These are phyloP conservation scores for Rhizodiscina lignyota DNA, from an alignment of 495 filamentous ascomycete species.

Conservation along the genomic window DNA sequence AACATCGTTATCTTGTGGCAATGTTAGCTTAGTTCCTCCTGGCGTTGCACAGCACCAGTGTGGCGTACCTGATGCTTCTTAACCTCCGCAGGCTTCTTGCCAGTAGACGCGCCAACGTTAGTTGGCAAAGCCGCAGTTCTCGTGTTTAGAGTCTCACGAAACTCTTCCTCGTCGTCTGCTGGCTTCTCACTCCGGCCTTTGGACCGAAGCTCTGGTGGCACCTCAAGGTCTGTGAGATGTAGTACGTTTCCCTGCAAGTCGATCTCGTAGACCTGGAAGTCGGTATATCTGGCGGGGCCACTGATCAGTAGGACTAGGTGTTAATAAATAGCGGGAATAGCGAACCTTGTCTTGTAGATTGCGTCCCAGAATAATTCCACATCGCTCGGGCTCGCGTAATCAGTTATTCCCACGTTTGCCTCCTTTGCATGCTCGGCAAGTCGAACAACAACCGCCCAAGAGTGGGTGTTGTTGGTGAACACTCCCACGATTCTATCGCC, in stretches of 20 bases:
- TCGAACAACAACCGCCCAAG: no score
- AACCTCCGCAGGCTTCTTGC: neutral
- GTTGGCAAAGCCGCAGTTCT: neutral
- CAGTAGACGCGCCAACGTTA: neutral
- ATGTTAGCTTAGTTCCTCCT: neutral
- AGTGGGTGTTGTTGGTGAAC: no score
- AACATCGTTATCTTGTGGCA: conserved; percentile 6
- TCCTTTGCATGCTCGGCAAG: no score
- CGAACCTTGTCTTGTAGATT: neutral
- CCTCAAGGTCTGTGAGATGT: conserved; percentile 26
- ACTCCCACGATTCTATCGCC: no score
- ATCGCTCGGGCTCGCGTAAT: neutral
- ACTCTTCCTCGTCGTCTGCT: neutral
- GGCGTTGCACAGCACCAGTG: neutral
- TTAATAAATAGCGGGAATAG: neutral
- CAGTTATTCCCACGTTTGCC: neutral
- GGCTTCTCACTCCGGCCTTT: neutral
- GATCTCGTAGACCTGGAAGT: conserved; percentile 94
- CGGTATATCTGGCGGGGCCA: conserved; percentile 51
- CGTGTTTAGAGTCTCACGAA: neutral
- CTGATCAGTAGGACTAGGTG: neutral
- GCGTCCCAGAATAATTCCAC: neutral
- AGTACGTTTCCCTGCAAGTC: conserved; percentile 57
- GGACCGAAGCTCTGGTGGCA: neutral
- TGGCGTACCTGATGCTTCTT: neutral